A percentile compares a stretch with the other conserved stretches of the same genome.
Conservation (phyloP, 805 yeast genomes). For the Debaryomyces hansenii region DNA sequence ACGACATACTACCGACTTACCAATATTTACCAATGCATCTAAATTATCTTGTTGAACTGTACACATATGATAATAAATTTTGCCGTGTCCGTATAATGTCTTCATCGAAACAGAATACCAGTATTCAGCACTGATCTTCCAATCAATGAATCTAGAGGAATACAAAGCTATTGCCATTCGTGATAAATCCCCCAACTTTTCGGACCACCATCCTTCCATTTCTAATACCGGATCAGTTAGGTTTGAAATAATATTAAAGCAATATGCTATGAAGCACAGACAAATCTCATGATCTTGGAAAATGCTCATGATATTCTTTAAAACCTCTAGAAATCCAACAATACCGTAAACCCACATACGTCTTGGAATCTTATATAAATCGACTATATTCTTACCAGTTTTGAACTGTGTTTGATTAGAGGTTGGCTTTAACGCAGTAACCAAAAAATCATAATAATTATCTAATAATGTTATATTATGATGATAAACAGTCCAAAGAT, state of each 20-base stretch:
- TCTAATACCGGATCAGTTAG: conserved; percentile 55
- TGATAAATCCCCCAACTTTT: conserved; percentile 80
- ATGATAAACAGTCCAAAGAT: conserved; percentile 71
- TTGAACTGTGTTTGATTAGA: conserved; percentile 52
- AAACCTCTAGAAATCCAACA: conserved; percentile 74
- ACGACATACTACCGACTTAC: conserved; percentile 74
- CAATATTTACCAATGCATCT: conserved; percentile 77
- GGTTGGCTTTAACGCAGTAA: conserved; percentile 67
- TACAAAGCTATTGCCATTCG: conserved; percentile 86
- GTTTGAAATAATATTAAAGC: conserved; percentile 60
- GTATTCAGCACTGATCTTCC: conserved; percentile 80
- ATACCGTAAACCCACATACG: conserved; percentile 86
- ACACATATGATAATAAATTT: conserved; percentile 82
- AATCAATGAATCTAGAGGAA: conserved; percentile 76
- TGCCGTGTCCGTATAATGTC: conserved; percentile 79
- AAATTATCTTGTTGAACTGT: conserved; percentile 78
- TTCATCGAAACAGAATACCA: conserved; percentile 80
- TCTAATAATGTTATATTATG: conserved; percentile 65
- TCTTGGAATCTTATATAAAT: conserved; percentile 73
- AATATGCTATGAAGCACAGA: conserved; percentile 70
- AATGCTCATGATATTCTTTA: conserved; percentile 70
- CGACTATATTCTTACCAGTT: conserved; percentile 76
- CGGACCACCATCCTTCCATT: conserved; percentile 78
- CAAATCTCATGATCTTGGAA: conserved; percentile 79
- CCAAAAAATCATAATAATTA: conserved; percentile 68